These are phyloP conservation scores for Apiotrichum laibachii DNA, from an alignment of 1,284 basidiomycete species.

Conservation along the genomic window DNA sequence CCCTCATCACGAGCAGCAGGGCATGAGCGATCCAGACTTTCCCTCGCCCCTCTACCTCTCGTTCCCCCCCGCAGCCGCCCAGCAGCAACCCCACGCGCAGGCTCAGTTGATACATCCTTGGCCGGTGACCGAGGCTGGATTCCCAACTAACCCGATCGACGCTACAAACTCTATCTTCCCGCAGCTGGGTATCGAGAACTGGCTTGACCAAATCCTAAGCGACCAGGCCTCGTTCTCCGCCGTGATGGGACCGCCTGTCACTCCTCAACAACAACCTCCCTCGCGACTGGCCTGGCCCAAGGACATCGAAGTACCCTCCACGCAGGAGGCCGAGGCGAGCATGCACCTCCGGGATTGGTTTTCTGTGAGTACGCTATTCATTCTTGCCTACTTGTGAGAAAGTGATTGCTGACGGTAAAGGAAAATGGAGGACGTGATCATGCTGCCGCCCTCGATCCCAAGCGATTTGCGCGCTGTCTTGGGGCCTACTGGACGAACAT, in stretches of 20 bases:
- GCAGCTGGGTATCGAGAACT: conserved; percentile 11
- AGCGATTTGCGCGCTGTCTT: conserved; percentile 7
- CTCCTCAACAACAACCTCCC: not conserved
- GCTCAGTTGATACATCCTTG: conserved; percentile 1
- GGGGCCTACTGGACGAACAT: conserved; percentile 3
- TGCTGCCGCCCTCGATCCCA: not conserved
- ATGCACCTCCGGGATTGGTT: conserved; percentile 3
- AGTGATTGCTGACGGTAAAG: not conserved
- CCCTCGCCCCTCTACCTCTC: not conserved
- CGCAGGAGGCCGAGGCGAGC: conserved; percentile 2
- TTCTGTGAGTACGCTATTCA: not conserved
- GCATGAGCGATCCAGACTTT: not conserved
- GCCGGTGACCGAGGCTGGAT: conserved; percentile 1
- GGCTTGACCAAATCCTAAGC: conserved; percentile 17
- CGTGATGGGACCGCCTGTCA: not conserved
- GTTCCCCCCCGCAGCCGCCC: not conserved
- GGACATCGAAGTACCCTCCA: not conserved
- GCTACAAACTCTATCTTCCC: conserved; percentile 3
- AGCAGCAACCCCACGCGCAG: not conserved
- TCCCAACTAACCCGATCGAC: not conserved
- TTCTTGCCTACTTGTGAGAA: not conserved
- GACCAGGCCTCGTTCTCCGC: conserved; percentile 2
- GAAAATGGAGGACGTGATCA: not conserved
- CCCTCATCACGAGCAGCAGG: not conserved
- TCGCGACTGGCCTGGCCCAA: not conserved